Percentiles rank a stretch among this genome's conserved stretches.
These are phyloP conservation scores for Metschnikowia sp. DNA, from an alignment of 805 yeast genomes.

Conservation along the genomic window DNA sequence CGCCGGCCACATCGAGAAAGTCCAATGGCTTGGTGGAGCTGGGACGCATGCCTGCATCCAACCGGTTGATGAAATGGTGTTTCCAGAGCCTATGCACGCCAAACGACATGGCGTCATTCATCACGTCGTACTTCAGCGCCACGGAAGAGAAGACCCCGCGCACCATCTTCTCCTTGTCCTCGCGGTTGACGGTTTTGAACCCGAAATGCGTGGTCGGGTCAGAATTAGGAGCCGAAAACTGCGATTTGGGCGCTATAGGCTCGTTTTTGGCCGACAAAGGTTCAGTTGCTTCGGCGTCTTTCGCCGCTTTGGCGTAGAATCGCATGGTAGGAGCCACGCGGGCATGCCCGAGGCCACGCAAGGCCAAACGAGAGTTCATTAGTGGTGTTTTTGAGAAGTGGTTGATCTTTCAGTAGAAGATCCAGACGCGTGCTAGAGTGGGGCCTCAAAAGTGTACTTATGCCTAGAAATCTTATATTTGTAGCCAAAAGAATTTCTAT, in stretches of 20 bases:
- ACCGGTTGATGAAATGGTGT: conserved; percentile 76
- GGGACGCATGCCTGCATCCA: conserved; percentile 93
- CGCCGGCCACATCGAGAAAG: conserved; percentile 97
- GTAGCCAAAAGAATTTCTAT: no score
- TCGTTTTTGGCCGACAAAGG: background rate
- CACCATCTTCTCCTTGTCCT: conserved; percentile 78
- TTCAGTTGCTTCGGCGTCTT: background rate
- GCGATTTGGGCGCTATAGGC: background rate
- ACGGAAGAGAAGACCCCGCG: conserved; percentile 91
- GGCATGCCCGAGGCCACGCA: background rate
- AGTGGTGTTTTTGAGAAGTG: background rate
- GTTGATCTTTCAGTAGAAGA: no score
- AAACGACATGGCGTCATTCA: conserved; percentile 97
- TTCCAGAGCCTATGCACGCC: conserved; percentile 97
- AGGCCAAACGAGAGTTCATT: background rate
- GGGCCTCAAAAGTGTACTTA: no score
- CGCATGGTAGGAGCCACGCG: background rate
- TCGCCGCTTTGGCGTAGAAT: background rate
- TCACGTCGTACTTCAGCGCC: conserved; percentile 88
- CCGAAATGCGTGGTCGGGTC: conserved; percentile 85
- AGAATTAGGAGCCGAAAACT: no score
- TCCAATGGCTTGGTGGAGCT: conserved; percentile 73
- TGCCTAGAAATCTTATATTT: no score
- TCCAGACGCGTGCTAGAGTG: no score
- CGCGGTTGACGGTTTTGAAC: conserved; percentile 71